A percentile compares a stretch with the other conserved stretches of the same genome.
Evolutionary conservation across 108 stramenopile species (phyloP).

Genomic region (Pseudonitzschia multistriata): DNA sequence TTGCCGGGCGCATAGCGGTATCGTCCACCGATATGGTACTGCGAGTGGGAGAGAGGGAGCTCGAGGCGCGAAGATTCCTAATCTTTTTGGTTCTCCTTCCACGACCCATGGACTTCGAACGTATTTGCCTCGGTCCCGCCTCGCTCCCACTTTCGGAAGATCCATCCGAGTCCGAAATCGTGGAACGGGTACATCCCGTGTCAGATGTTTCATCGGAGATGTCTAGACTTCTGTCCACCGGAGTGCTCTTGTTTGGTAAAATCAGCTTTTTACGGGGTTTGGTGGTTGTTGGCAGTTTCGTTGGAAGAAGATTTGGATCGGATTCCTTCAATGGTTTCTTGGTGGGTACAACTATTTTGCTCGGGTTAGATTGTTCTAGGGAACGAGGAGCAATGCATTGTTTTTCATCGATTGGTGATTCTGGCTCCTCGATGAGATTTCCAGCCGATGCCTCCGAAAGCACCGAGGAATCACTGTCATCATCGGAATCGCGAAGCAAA

Average conservation of each 20-base stretch:
- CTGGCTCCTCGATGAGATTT: too few relatives aligned
- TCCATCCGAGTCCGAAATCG: slow-evolving; percentile 9
- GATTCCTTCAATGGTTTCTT: background rate
- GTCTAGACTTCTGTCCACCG: background rate
- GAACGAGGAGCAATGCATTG: background rate
- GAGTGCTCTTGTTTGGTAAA: background rate
- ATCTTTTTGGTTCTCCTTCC: background rate
- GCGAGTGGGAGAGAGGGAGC: slow-evolving; percentile 13
- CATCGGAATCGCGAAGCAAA: background rate
- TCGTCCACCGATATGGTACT: background rate
- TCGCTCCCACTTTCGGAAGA: slow-evolving; percentile 4
- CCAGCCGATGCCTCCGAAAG: too few relatives aligned
- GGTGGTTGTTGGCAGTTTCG: background rate
- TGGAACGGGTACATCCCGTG: slow-evolving; percentile 5
- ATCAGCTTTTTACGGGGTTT: background rate
- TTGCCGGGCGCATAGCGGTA: background rate
- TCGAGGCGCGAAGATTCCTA: background rate
- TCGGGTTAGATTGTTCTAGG: background rate
- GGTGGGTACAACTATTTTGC: too few relatives aligned
- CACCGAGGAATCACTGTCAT: too few relatives aligned
- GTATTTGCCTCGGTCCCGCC: background rate
- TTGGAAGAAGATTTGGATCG: background rate
- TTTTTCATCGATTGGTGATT: background rate
- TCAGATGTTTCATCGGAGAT: slow-evolving; percentile 14
- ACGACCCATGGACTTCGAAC: slow-evolving; percentile 5